These are phyloP conservation scores for Gorgonomyces haynaldii DNA, from an alignment of 192 early-diverging fungal genomes.

Conservation along the genomic window DNA sequence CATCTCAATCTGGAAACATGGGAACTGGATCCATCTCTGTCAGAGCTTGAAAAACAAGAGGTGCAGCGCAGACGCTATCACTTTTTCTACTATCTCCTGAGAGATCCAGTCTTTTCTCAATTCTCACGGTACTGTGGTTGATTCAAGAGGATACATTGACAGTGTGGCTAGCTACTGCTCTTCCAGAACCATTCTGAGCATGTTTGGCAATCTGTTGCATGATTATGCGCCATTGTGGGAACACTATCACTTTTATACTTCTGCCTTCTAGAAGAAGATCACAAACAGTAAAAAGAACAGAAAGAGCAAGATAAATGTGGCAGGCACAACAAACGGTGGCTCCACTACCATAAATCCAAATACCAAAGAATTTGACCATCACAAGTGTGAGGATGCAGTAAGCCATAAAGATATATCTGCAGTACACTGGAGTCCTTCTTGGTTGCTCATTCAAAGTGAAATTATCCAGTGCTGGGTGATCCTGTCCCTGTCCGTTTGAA, in stretches of 20 bases:
- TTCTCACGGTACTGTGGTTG: conserved; percentile 54
- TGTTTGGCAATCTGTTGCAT: conserved; percentile 3
- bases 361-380: conserved; percentile 29
- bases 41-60: conserved; percentile 69
- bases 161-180: neutral
- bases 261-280: conserved; percentile 21
- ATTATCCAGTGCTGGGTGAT: conserved; percentile 30
- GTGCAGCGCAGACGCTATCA: conserved; percentile 56
- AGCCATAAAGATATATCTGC: conserved; percentile 20
- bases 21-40: conserved; percentile 11
- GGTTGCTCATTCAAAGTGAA: conserved; percentile 17
- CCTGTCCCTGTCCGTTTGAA: conserved; percentile 9
- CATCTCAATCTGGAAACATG: conserved; percentile 1
- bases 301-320: conserved; percentile 27
- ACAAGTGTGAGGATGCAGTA: conserved; percentile 21
- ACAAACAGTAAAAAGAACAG: conserved; percentile 25
- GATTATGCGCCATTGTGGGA: conserved; percentile 90
- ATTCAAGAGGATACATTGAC: neutral
- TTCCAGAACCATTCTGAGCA: conserved; percentile 2
- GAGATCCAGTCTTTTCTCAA: conserved; percentile 69
- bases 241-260: conserved; percentile 79
- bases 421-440: conserved; percentile 6
- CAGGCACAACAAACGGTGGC: conserved; percentile 16
- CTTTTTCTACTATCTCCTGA: conserved; percentile 70
- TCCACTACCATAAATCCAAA: neutral